Evolutionary conservation across 2,329 filamentous ascomycete genomes (phyloP).

Genomic region (Fusarium humuli): DNA sequence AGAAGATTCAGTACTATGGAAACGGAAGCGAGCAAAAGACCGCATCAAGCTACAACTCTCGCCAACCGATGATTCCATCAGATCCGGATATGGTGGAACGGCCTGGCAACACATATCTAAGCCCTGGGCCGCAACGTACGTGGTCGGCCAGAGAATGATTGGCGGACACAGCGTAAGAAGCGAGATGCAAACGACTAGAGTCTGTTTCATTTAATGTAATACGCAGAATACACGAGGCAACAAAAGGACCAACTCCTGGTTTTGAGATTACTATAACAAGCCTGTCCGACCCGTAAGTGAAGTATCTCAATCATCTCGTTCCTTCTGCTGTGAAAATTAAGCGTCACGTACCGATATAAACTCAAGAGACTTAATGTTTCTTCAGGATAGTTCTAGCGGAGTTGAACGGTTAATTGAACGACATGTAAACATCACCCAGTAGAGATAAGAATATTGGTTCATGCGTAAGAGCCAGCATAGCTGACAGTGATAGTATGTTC

Average conservation of each 20-base stretch:
- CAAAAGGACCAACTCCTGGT: too few relatives aligned
- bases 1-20: conserved; percentile 6
- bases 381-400: too few relatives aligned
- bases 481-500: conserved; percentile 11
- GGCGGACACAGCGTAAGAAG: too few relatives aligned
- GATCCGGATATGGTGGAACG: not conserved
- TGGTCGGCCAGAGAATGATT: not conserved
- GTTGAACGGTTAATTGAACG: too few relatives aligned
- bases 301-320: not conserved
- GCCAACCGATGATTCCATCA: not conserved
- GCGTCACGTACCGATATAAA: too few relatives aligned
- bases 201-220: too few relatives aligned
- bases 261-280: not conserved
- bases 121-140: not conserved
- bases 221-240: too few relatives aligned
- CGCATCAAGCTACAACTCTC: not conserved
- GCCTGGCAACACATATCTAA: conserved; percentile 3
- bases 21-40: conserved; percentile 2
- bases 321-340: too few relatives aligned
- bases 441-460: not conserved
- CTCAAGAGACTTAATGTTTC: too few relatives aligned
- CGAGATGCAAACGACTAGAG: too few relatives aligned
- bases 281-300: not conserved
- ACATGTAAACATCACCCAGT: not conserved
- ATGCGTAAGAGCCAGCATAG: not conserved